Percentiles rank a stretch among this genome's conserved stretches.
Evolutionary conservation across 495 filamentous ascomycete species (phyloP).

Genomic region (Friedmanniomyces simplex): DNA sequence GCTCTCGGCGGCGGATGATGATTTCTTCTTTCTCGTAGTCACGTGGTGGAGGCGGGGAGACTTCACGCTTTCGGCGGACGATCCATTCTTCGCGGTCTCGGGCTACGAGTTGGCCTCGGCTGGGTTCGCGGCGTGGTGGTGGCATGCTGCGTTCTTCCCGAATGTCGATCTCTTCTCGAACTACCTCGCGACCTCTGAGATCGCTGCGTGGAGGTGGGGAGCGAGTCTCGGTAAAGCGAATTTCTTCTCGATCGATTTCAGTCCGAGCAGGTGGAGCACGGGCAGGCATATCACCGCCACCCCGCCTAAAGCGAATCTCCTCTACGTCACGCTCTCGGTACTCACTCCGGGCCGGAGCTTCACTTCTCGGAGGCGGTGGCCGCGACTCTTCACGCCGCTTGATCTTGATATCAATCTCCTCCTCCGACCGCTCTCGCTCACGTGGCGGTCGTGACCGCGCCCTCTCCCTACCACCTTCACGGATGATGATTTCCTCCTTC

Average conservation of each 20-base stretch:
- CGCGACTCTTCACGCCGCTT: not conserved
- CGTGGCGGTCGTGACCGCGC: slow-evolving; percentile 2
- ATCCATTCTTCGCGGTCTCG: slow-evolving; percentile 32
- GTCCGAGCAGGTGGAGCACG: not conserved
- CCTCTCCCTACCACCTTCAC: slow-evolving; percentile 2
- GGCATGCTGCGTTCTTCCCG: not conserved
- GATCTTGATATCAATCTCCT: slow-evolving; percentile 21
- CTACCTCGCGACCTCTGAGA: not conserved
- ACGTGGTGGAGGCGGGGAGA: slow-evolving; percentile 22
- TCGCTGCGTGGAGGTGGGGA: slow-evolving; percentile 13
- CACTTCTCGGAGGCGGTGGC: slow-evolving; percentile 8
- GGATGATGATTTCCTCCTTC: slow-evolving; percentile 3
- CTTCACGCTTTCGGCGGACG: slow-evolving; percentile 23
- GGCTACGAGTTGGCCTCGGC: slow-evolving; percentile 24
- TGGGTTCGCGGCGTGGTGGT: slow-evolving; percentile 14
- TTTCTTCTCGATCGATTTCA: slow-evolving; percentile 23
- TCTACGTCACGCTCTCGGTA: slow-evolving; percentile 13
- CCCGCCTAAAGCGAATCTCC: slow-evolving; percentile 21
- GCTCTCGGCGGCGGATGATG: slow-evolving; percentile 31
- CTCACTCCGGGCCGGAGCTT: slow-evolving; percentile 5
- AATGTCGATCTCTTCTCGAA: slow-evolving; percentile 12
- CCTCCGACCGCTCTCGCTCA: not conserved
- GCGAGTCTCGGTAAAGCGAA: slow-evolving; percentile 10
- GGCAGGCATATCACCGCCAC: slow-evolving; percentile 5
- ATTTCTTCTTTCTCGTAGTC: slow-evolving; percentile 29